These are phyloP conservation scores for Neoboletus magnificus DNA, from an alignment of 768 basidiomycete species.

Conservation along the genomic window DNA sequence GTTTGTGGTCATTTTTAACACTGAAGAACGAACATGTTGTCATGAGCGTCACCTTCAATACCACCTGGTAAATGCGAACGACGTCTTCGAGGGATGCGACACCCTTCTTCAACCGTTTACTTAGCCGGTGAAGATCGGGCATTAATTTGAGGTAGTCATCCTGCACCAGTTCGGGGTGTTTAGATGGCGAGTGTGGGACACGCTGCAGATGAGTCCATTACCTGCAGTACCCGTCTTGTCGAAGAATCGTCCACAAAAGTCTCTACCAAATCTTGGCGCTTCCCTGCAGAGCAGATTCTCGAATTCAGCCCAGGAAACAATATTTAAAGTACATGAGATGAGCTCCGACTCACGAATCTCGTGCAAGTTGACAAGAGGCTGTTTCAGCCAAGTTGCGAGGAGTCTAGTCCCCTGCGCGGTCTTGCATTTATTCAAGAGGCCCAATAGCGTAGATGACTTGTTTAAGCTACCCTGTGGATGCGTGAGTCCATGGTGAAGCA, in stretches of 20 bases:
- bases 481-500: background rate
- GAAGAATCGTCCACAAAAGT: slow-evolving; percentile 78
- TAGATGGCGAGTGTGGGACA: background rate
- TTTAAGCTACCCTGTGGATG: slow-evolving; percentile 50
- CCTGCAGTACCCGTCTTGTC: slow-evolving; percentile 70
- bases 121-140: slow-evolving; percentile 91
- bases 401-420: slow-evolving; percentile 90
- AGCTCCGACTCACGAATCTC: slow-evolving; percentile 68
- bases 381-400: slow-evolving; percentile 91
- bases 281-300: slow-evolving; percentile 44
- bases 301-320: background rate
- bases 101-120: slow-evolving; percentile 86
- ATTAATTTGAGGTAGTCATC: slow-evolving; percentile 85
- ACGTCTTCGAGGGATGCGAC: slow-evolving; percentile 90
- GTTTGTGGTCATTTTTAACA: background rate
- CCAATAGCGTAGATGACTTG: slow-evolving; percentile 84
- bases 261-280: slow-evolving; percentile 85
- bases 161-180: slow-evolving; percentile 36
- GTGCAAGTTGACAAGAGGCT: slow-evolving; percentile 90
- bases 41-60: slow-evolving; percentile 57
- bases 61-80: slow-evolving; percentile 92
- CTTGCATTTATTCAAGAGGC: slow-evolving; percentile 92
- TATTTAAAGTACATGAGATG: background rate
- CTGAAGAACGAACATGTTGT: background rate
- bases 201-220: slow-evolving; percentile 23